A percentile compares a stretch with the other conserved stretches of the same genome.
Evolutionary conservation across 176 grass and related monocot genomes (phyloP).

Genomic region (Paspalum vaginatum): DNA sequence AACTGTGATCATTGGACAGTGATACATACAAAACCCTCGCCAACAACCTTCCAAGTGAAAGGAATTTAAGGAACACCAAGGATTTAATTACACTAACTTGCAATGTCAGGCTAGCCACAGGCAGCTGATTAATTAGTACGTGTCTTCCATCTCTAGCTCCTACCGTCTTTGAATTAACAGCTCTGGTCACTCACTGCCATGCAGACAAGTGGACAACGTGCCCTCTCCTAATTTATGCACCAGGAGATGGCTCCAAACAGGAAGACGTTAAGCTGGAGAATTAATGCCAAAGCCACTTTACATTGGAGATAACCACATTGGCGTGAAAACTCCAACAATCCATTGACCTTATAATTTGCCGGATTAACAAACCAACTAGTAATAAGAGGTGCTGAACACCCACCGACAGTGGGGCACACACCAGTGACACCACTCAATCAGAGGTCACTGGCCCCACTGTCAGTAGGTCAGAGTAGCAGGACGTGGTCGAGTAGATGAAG

Average conservation of each 20-base stretch:
- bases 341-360: conserved; percentile 61
- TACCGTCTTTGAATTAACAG: conserved; percentile 30
- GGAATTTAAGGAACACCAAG: conserved; percentile 25
- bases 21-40: conserved; percentile 29
- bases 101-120: not conserved
- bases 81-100: conserved; percentile 6
- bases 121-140: not conserved
- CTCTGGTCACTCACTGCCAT: conserved; percentile 31
- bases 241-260: conserved; percentile 59
- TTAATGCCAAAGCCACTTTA: conserved; percentile 70
- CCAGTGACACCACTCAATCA: not conserved
- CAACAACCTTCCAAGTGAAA: conserved; percentile 27
- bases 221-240: conserved; percentile 53
- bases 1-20: conserved; percentile 49
- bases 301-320: conserved; percentile 46
- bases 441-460: not conserved
- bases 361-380: not conserved
- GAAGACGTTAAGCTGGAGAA: conserved; percentile 56
- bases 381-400: not conserved
- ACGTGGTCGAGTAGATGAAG: not conserved
- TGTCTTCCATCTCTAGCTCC: conserved; percentile 23
- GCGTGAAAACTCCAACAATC: conserved; percentile 47
- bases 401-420: not conserved
- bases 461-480: not conserved
- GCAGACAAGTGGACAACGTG: conserved; percentile 61